Evolutionary conservation across 306 rosid species (phyloP).

Genomic region (Rosa multiflora): DNA sequence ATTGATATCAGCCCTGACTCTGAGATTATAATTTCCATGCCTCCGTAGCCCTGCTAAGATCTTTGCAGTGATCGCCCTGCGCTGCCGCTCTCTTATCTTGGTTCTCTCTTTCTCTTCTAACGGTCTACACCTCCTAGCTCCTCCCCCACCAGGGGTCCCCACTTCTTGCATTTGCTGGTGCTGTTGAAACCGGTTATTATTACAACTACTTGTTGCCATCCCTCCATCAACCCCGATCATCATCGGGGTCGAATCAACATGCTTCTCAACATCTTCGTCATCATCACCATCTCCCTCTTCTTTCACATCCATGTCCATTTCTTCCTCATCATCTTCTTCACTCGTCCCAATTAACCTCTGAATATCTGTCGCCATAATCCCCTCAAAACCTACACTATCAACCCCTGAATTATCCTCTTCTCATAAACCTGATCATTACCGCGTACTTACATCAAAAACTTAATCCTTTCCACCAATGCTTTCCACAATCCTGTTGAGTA

Average conservation of each 20-base stretch:
- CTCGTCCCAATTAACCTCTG: slow-evolving; percentile 77
- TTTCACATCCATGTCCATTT: slow-evolving; percentile 86
- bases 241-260: slow-evolving; percentile 33
- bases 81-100: slow-evolving; percentile 93
- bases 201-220: slow-evolving; percentile 43
- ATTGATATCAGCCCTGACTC: slow-evolving; percentile 98
- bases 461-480: neutral
- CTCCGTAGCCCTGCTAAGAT: slow-evolving; percentile 96
- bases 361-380: slow-evolving; percentile 71
- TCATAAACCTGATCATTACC: slow-evolving; percentile 17
- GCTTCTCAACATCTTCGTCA: slow-evolving; percentile 50
- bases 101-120: slow-evolving; percentile 97
- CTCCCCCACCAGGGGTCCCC: slow-evolving; percentile 72
- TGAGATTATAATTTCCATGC: slow-evolving; percentile 95
- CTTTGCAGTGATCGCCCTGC: slow-evolving; percentile 97
- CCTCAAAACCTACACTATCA: slow-evolving; percentile 22
- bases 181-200: slow-evolving; percentile 57
- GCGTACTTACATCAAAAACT: neutral
- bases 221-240: slow-evolving; percentile 73
- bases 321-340: slow-evolving; percentile 90
- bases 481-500: neutral
- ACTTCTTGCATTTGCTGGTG: slow-evolving; percentile 68
- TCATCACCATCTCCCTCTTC: slow-evolving; percentile 75
- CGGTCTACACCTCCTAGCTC: slow-evolving; percentile 81
- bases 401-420: slow-evolving; percentile 10